Conservation (phyloP, 2,329 filamentous ascomycete species). For the Stenocarpella maydis region DNA sequence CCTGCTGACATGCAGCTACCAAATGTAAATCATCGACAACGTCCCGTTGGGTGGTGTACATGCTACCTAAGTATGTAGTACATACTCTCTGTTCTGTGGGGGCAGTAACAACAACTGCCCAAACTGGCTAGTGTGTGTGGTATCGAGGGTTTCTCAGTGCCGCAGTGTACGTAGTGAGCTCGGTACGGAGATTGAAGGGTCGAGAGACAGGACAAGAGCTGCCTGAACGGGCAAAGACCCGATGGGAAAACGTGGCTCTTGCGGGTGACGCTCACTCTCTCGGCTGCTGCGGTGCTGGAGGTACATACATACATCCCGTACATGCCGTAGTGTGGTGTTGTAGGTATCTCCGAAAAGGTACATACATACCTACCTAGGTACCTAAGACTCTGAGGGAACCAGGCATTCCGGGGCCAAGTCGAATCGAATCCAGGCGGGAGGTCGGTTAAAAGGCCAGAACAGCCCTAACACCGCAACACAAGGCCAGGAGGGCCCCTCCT, state of each 20-base stretch:
- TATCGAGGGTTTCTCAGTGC: neutral
- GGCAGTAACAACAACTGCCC: neutral
- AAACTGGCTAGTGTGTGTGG: neutral
- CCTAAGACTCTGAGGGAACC: too few species aligned
- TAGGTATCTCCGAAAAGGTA: neutral
- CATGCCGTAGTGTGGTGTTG: too few species aligned
- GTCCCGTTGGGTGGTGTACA: neutral
- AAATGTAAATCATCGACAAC: neutral
- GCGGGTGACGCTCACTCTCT: constrained; percentile 6
- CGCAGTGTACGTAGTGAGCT: too few species aligned
- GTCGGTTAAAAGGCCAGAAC: too few species aligned
- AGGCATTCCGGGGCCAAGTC: neutral
- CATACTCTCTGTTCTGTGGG: too few species aligned
- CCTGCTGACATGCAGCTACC: neutral
- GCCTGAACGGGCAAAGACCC: neutral
- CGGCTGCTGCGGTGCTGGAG: constrained; percentile 9
- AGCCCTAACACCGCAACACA: neutral
- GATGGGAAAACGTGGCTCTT: constrained; percentile 21
- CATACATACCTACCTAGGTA: too few species aligned
- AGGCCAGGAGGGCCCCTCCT: neutral
- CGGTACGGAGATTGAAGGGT: neutral
- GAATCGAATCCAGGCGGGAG: neutral
- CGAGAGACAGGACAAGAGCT: neutral
- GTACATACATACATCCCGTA: neutral
- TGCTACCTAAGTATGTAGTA: too few species aligned